phyloP scores from a whole-genome alignment of 2,329 filamentous ascomycete genomes.

The Monilinia fructigena region DNA sequence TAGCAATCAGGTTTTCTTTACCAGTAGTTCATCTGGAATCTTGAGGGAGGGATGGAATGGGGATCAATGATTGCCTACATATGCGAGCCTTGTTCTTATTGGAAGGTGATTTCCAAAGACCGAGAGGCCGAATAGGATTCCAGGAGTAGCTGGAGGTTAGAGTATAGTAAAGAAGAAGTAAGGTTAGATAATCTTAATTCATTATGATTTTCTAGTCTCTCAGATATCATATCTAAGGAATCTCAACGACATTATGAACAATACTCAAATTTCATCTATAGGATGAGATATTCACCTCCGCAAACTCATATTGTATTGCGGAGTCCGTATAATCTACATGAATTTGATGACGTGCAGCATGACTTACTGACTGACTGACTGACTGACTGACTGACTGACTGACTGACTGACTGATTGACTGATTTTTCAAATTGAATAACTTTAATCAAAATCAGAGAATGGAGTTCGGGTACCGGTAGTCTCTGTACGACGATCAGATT shows the following conservation, averaged over 20 bases:
- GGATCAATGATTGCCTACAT: not conserved
- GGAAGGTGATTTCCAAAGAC: not conserved
- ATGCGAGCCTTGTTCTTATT: not conserved
- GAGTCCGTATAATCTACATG: not conserved
- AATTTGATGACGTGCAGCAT: constrained; percentile 5
- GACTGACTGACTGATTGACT: not conserved
- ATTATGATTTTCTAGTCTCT: not conserved
- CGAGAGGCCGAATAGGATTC: not conserved
- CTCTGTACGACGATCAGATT: not conserved
- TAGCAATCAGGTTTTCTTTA: not conserved
- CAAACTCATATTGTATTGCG: not conserved
- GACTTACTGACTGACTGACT: not conserved
- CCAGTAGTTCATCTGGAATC: not conserved
- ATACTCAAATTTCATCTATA: not conserved
- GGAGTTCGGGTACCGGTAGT: not conserved
- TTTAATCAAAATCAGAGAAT: too few relatives aligned
- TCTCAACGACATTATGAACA: not conserved
- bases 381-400: too few relatives aligned
- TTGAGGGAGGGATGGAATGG: not conserved
- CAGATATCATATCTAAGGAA: not conserved
- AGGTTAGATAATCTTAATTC: not conserved
- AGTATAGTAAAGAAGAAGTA: too few relatives aligned
- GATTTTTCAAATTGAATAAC: not conserved
- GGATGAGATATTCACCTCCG: not conserved
- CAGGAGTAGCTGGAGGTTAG: too few relatives aligned